A percentile compares a stretch with the other conserved stretches of the same genome.
phyloP scores from a whole-genome alignment of 2,329 filamentous ascomycete species.

The Didymella sp. region DNA sequence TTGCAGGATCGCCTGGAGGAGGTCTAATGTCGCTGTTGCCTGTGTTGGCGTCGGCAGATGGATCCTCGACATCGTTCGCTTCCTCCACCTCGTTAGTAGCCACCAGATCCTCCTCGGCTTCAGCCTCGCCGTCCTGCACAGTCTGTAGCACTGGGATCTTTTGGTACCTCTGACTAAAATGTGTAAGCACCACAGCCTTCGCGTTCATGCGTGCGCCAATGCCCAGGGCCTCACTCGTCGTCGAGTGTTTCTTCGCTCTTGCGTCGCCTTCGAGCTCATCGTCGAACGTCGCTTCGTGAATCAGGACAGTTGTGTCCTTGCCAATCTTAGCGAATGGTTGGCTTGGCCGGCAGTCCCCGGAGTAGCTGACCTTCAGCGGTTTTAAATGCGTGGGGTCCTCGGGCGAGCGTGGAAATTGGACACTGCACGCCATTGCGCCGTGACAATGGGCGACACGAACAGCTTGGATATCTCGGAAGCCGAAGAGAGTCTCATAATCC shows the following conservation, averaged over 20 bases:
- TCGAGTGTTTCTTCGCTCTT: conserved; percentile 86
- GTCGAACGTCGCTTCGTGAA: conserved; percentile 97
- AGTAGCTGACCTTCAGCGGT: conserved; percentile 87
- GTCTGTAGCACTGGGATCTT: conserved; percentile 67
- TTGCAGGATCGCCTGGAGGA: conserved; percentile 11
- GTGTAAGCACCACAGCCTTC: conserved; percentile 81
- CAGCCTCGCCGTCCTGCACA: conserved; percentile 38
- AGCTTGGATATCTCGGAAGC: conserved; percentile 71
- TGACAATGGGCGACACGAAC: conserved; percentile 79
- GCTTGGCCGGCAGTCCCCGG: conserved; percentile 85
- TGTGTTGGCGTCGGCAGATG: conserved; percentile 23
- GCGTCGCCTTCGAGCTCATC: conserved; percentile 83
- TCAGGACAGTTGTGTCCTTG: conserved; percentile 76
- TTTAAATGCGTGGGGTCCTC: conserved; percentile 42
- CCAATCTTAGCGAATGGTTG: conserved; percentile 73
- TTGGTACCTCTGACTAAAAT: conserved; percentile 94
- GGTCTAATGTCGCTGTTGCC: conserved; percentile 34
- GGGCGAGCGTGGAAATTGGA: conserved; percentile 71
- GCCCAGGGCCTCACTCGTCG: conserved; percentile 81
- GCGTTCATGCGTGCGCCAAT: conserved; percentile 82
- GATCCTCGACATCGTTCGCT: conserved; percentile 31
- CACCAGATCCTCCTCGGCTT: neutral
- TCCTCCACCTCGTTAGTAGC: conserved; percentile 40
- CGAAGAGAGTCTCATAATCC: conserved; percentile 59
- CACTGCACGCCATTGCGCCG: conserved; percentile 74